Conservation (phyloP, 2,329 filamentous ascomycete species). For the Tolypocladium capitatum region DNA sequence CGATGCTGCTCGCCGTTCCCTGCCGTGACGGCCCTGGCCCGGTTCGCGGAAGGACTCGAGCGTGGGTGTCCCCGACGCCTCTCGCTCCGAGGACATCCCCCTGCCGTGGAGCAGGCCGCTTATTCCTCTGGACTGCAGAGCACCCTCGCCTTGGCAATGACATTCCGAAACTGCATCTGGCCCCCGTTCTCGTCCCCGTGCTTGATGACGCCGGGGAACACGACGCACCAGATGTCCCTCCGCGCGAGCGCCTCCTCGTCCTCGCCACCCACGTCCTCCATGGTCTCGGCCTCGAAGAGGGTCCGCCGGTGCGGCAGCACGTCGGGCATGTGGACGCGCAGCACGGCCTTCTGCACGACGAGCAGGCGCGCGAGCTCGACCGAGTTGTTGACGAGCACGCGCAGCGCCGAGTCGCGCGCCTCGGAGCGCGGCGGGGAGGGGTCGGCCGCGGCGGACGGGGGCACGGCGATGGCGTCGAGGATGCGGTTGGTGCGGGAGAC, state of each 20-base stretch:
- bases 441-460: slow-evolving; percentile 10
- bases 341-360: slow-evolving; percentile 44
- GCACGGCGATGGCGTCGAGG: slow-evolving; percentile 33
- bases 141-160: slow-evolving; percentile 54
- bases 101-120: too few relatives aligned
- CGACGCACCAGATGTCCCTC: slow-evolving; percentile 46
- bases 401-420: slow-evolving; percentile 38
- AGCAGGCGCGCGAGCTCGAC: slow-evolving; percentile 44
- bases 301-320: slow-evolving; percentile 38
- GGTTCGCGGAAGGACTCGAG: too few relatives aligned
- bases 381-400: slow-evolving; percentile 35
- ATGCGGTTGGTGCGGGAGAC: slow-evolving; percentile 34
- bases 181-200: slow-evolving; percentile 50
- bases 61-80: too few relatives aligned
- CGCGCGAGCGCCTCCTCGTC: slow-evolving; percentile 40
- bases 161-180: slow-evolving; percentile 46
- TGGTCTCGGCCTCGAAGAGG: slow-evolving; percentile 42
- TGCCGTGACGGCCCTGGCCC: too few relatives aligned
- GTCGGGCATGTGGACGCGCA: slow-evolving; percentile 41
- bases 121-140: slow-evolving; percentile 37
- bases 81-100: too few relatives aligned
- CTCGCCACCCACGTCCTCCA: slow-evolving; percentile 55
- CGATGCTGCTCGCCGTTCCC: too few relatives aligned
- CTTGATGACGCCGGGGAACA: slow-evolving; percentile 53
- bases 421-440: slow-evolving; percentile 14